Conservation (phyloP, 1,284 basidiomycete species). For the Entoloma clypeatum region DNA sequence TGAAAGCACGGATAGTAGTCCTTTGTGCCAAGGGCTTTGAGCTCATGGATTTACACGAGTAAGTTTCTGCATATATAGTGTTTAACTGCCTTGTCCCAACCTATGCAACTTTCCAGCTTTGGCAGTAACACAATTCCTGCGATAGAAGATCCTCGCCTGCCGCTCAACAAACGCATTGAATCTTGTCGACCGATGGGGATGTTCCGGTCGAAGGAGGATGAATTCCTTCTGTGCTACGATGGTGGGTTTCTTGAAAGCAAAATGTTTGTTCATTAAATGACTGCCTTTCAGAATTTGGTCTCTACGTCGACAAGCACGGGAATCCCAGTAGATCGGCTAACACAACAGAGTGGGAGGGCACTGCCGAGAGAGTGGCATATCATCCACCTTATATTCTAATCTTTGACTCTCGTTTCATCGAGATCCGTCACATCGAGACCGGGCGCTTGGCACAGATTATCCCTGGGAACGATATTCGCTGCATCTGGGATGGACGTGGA, state of each 20-base stretch:
- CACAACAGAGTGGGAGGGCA: slow-evolving; percentile 95
- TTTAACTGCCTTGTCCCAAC: neutral
- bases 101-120: slow-evolving; percentile 84
- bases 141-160: slow-evolving; percentile 68
- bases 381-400: slow-evolving; percentile 88
- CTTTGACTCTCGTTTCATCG: slow-evolving; percentile 90
- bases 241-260: slow-evolving; percentile 53
- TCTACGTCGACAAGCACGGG: slow-evolving; percentile 87
- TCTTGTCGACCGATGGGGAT: slow-evolving; percentile 84
- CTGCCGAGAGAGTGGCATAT: slow-evolving; percentile 81
- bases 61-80: slow-evolving; percentile 28
- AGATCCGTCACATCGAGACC: slow-evolving; percentile 85
- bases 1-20: slow-evolving; percentile 88
- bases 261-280: slow-evolving; percentile 71
- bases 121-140: slow-evolving; percentile 83
- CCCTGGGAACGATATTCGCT: slow-evolving; percentile 80
- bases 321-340: slow-evolving; percentile 70
- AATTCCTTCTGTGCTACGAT: slow-evolving; percentile 92
- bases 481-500: slow-evolving; percentile 84
- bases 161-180: slow-evolving; percentile 80
- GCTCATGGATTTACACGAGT: slow-evolving; percentile 93
- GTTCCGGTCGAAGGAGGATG: slow-evolving; percentile 85
- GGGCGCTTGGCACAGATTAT: slow-evolving; percentile 91
- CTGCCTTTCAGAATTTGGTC: slow-evolving; percentile 80
- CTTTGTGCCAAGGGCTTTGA: slow-evolving; percentile 93